Conservation (phyloP, 768 basidiomycete species). For the Clavulina sp. region DNA sequence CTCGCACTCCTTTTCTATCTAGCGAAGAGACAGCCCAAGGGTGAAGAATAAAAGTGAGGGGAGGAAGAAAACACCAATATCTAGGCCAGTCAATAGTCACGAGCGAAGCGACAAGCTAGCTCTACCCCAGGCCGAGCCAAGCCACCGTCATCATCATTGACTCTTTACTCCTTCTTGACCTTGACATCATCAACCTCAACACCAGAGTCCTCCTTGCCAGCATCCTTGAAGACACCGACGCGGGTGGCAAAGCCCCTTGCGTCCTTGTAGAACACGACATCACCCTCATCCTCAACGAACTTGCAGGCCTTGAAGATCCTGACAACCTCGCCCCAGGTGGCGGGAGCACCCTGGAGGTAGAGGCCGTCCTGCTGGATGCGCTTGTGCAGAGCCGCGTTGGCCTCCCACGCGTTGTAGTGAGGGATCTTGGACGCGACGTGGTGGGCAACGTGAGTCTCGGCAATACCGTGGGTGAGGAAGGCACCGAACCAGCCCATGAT, state of each 20-base stretch:
- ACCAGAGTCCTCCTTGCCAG: conserved; percentile 41
- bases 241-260: conserved; percentile 56
- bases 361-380: conserved; percentile 47
- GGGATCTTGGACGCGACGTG: conserved; percentile 93
- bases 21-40: too few relatives aligned
- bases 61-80: too few relatives aligned
- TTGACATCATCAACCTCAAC: conserved; percentile 23
- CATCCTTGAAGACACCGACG: conserved; percentile 47
- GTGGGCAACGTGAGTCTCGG: conserved; percentile 84
- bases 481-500: conserved; percentile 77
- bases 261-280: conserved; percentile 85
- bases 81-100: too few relatives aligned
- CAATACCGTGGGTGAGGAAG: conserved; percentile 77
- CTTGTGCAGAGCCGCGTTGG: conserved; percentile 65
- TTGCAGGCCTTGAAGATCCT: conserved; percentile 68
- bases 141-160: too few relatives aligned
- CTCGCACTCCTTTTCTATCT: too few relatives aligned
- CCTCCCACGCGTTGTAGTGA: conserved; percentile 93
- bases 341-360: conserved; percentile 49
- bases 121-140: too few relatives aligned
- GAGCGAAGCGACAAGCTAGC: too few relatives aligned
- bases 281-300: conserved; percentile 91
- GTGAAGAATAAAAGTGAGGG: too few relatives aligned
- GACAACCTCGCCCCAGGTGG: conserved; percentile 65
- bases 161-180: neutral